Conservation (phyloP, 2,329 filamentous ascomycete genomes). For the Xylaria multiplex region DNA sequence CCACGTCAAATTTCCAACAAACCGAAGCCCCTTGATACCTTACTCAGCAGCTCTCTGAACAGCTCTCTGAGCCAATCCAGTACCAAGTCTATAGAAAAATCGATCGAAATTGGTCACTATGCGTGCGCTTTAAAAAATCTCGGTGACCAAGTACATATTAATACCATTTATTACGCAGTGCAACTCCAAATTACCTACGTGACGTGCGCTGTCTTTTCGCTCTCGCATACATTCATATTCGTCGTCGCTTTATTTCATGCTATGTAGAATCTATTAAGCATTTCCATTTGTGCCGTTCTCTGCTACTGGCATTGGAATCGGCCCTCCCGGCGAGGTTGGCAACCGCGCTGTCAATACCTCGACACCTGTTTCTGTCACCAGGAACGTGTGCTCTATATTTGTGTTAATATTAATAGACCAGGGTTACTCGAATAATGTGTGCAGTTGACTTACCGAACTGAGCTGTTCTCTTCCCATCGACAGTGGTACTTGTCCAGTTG, state of each 20-base stretch:
- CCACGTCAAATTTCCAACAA: no score
- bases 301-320: constrained; percentile 65
- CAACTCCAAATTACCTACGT: background rate
- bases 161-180: background rate
- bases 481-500: constrained; percentile 96
- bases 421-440: background rate
- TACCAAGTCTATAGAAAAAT: no score
- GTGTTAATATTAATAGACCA: constrained; percentile 9
- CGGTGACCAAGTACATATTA: no score
- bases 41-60: no score
- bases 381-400: constrained; percentile 77
- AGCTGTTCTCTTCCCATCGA: constrained; percentile 87
- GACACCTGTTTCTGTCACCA: constrained; percentile 85
- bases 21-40: no score
- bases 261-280: constrained; percentile 6
- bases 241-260: constrained; percentile 16
- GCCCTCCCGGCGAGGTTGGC: constrained; percentile 79
- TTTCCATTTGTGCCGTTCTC: constrained; percentile 40
- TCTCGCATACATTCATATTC: constrained; percentile 13
- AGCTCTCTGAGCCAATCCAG: no score
- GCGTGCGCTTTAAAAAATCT: background rate
- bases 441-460: constrained; percentile 79
- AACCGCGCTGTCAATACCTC: constrained; percentile 82
- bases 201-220: background rate
- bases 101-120: no score